A percentile compares a stretch with the other conserved stretches of the same genome.
phyloP scores from a whole-genome alignment of 495 filamentous ascomycete genomes.

The Neurospora sp. region DNA sequence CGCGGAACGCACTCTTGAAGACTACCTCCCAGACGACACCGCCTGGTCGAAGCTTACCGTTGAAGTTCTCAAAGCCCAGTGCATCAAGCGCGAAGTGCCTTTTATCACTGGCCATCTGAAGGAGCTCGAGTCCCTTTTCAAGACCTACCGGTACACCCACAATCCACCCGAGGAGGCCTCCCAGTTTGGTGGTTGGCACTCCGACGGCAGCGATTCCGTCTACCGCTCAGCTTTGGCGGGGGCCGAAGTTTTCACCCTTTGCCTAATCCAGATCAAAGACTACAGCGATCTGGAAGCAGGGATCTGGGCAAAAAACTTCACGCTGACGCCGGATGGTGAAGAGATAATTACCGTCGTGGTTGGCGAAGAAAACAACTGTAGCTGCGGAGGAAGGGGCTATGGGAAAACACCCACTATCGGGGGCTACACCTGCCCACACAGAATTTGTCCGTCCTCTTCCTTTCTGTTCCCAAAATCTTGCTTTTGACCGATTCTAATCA shows the following conservation, averaged over 20 bases:
- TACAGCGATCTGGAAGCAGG: background rate
- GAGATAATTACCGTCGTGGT: background rate
- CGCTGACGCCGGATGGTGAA: background rate
- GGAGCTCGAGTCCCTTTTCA: background rate
- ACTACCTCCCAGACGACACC: background rate
- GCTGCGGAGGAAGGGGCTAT: background rate
- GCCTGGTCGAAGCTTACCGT: background rate
- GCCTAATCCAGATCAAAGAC: background rate
- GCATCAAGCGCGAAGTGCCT: fast-evolving
- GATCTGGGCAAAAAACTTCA: background rate
- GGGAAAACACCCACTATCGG: background rate
- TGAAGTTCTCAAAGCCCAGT: background rate
- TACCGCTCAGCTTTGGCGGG: background rate
- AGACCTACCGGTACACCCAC: background rate
- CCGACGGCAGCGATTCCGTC: background rate
- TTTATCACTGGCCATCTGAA: background rate
- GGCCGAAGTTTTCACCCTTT: background rate
- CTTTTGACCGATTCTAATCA: background rate
- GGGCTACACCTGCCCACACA: background rate
- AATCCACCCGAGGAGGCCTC: background rate
- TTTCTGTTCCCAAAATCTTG: background rate
- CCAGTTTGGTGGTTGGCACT: background rate
- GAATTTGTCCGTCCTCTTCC: background rate
- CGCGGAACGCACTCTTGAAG: background rate
- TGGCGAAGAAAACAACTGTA: fast-evolving